A percentile compares a stretch with the other conserved stretches of the same genome.
Conservation (phyloP, 768 basidiomycete genomes). For the Leccinum arenicola region DNA sequence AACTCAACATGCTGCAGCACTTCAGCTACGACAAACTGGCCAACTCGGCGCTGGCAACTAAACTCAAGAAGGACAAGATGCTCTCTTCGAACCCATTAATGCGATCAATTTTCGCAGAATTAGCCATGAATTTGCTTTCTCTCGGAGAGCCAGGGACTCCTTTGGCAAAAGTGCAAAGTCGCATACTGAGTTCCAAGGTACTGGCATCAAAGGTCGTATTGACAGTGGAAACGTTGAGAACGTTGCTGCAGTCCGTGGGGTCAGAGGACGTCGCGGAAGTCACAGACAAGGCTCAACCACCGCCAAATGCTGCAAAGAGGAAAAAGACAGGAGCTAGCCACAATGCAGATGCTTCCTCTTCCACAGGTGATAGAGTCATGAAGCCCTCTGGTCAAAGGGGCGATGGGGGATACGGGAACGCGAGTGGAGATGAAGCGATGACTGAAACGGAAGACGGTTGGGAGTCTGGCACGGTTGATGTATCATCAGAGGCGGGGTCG, state of each 20-base stretch:
- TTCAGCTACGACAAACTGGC: constrained; percentile 59
- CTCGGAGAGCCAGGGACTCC: constrained; percentile 41
- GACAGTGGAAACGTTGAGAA: constrained; percentile 50
- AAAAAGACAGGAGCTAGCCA: background rate
- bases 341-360: background rate
- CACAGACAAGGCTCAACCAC: constrained; percentile 14
- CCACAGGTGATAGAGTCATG: background rate
- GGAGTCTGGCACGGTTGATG: constrained; percentile 43
- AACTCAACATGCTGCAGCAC: constrained; percentile 38
- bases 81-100: constrained; percentile 51
- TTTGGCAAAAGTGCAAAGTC: constrained; percentile 61
- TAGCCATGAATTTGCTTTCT: constrained; percentile 35
- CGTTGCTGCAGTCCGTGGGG: constrained; percentile 33
- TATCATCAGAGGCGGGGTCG: constrained; percentile 16
- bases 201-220: constrained; percentile 56
- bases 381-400: constrained; percentile 10
- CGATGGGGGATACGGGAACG: constrained; percentile 25
- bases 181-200: constrained; percentile 75
- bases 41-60: constrained; percentile 62
- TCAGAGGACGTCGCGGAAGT: constrained; percentile 16
- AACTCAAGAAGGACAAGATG: constrained; percentile 68
- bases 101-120: constrained; percentile 45
- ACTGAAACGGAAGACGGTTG: constrained; percentile 30
- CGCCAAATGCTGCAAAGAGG: constrained; percentile 11
- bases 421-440: constrained; percentile 4